These are phyloP conservation scores for Neofusicoccum ribis DNA, from an alignment of 2,329 filamentous ascomycete genomes.

Conservation along the genomic window DNA sequence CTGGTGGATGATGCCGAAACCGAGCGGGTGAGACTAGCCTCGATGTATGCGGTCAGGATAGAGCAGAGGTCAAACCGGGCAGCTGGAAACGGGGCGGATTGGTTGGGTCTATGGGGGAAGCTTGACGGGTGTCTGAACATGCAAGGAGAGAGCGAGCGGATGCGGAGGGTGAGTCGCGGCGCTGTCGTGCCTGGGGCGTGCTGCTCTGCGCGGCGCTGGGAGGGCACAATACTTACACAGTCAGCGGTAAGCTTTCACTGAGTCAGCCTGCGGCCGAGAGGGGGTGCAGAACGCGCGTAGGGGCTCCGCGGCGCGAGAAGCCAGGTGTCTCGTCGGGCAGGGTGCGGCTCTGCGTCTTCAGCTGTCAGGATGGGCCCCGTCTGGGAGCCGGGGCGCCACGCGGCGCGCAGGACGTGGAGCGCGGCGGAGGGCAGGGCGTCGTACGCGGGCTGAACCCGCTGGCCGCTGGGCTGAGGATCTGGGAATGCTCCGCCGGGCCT, in stretches of 20 bases:
- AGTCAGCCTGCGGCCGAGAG: slow-evolving; percentile 13
- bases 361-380: slow-evolving; percentile 8
- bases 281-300: slow-evolving; percentile 13
- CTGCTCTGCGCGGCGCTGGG: neutral
- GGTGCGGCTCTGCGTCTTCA: slow-evolving; percentile 20
- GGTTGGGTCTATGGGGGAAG: slow-evolving; percentile 18
- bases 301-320: neutral
- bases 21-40: slow-evolving; percentile 20
- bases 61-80: slow-evolving; percentile 21
- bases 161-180: slow-evolving; percentile 20
- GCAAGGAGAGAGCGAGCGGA: slow-evolving; percentile 19
- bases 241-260: slow-evolving; percentile 21
- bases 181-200: slow-evolving; percentile 14
- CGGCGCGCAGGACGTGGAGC: slow-evolving; percentile 3
- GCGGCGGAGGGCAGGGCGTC: neutral
- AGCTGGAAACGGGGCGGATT: slow-evolving; percentile 17
- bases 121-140: slow-evolving; percentile 20
- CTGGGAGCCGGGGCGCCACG: slow-evolving; percentile 11
- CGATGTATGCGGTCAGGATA: slow-evolving; percentile 20
- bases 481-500: slow-evolving; percentile 27
- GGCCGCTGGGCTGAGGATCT: neutral
- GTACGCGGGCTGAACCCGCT: neutral
- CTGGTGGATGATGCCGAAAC: slow-evolving; percentile 19
- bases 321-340: neutral
- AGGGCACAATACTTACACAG: slow-evolving; percentile 18